Conservation (phyloP, 2,329 filamentous ascomycete species). For the Microthyrium microscopicum region DNA sequence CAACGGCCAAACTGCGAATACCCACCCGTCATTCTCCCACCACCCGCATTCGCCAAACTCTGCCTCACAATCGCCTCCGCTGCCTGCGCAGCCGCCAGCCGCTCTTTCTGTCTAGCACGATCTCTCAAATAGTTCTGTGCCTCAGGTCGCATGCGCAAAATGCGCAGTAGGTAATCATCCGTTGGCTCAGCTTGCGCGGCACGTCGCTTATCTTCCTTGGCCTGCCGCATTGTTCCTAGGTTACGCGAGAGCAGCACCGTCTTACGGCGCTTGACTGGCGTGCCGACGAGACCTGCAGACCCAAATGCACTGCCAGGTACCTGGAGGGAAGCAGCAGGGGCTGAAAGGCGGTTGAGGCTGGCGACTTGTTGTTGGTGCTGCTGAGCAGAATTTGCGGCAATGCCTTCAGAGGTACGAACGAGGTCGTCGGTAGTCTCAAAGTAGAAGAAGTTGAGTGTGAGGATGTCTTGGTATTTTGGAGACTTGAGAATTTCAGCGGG, state of each 20-base stretch:
- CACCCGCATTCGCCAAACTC: conserved; percentile 49
- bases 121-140: conserved; percentile 77
- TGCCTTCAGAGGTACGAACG: conserved; percentile 87
- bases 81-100: conserved; percentile 74
- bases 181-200: conserved; percentile 92
- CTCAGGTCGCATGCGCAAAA: conserved; percentile 86
- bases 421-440: conserved; percentile 82
- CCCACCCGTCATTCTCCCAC: conserved; percentile 35
- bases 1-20: conserved; percentile 15
- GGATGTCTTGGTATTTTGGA: conserved; percentile 94
- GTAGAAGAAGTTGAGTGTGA: conserved; percentile 97
- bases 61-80: conserved; percentile 90
- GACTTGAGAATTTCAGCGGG: conserved; percentile 84
- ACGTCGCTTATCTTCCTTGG: conserved; percentile 88
- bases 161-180: conserved; percentile 94
- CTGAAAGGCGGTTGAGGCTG: conserved; percentile 51
- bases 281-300: conserved; percentile 42
- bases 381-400: conserved; percentile 72
- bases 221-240: conserved; percentile 86
- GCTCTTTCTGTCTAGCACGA: conserved; percentile 81
- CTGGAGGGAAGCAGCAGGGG: conserved; percentile 36
- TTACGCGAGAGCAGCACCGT: conserved; percentile 86
- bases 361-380: conserved; percentile 42
- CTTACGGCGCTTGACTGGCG: conserved; percentile 33
- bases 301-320: conserved; percentile 33